Base-by-base conservation (phyloP, 2,329 filamentous ascomycete genomes). In the Aspergillus amoenus region DNA sequence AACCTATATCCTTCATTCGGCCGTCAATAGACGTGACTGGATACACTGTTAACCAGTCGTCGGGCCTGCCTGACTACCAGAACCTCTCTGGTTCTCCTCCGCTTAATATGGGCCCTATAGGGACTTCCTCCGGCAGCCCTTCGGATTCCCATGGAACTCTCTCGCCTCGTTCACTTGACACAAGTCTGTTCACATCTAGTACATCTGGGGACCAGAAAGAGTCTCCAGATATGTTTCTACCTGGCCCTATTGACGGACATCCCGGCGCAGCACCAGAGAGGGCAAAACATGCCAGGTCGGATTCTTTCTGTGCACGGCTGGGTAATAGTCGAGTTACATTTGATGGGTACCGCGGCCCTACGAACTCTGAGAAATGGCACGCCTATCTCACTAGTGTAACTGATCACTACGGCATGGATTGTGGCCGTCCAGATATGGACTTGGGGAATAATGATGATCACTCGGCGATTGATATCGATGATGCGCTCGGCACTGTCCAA, bases 401-500 rank as follows among this genome's bases (percentile, higher is more conserved):
- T 7, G 69, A 75, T 32, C 72, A 74, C 52, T 91, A 89, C 68
- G 90, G 90, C 5, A 82, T 89, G 58, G 90, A 93, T 67, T 79
- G 84, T 55, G 90, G 90, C 1, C 79, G 85, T 59, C 81, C 82
- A 9, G 90, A 93, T 72, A 75, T 84, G 18, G 90, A 93, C 65
- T 76, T 89, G 1, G 84, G 85, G 27, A 83, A 81, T 50, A 93
- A 93, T 64, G 84, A 91, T 66, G 90, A 93, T 63, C 74, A 77
- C 30, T 82, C 82, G 49, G 88, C 89, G 15, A 86, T 93, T 40
- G 81, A 81, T 42, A 77, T 73, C 45, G 72, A 73, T 45, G 76
- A 73, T 52, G 76, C 79, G 1, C 63, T 76, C n/a, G 70, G 72
- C 47, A 53, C 66, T 50, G 67, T 69, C 21, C 65, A 61, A 48